Percentiles rank a stretch among this genome's conserved stretches.
Evolutionary conservation across 2,329 filamentous ascomycete species (phyloP).

Genomic region (Venturiaceae sp.): DNA sequence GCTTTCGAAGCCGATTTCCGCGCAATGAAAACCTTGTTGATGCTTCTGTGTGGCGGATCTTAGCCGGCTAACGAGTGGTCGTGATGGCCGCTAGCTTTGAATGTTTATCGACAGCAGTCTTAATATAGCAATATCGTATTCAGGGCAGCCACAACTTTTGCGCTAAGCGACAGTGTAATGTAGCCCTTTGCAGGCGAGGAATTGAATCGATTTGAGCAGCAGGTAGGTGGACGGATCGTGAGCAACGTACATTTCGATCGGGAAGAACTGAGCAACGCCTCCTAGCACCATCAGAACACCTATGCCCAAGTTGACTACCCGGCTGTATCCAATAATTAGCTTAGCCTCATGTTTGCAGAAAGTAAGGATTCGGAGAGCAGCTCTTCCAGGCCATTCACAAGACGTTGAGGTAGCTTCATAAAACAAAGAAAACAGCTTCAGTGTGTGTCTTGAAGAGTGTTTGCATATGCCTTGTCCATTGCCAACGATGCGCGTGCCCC

Average conservation of each 20-base stretch:
- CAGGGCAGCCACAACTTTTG: too few relatives aligned
- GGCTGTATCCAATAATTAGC: slow-evolving; percentile 43
- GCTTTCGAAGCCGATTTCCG: not conserved
- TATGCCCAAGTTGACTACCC: slow-evolving; percentile 85
- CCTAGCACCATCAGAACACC: slow-evolving; percentile 82
- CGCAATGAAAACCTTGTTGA: not conserved
- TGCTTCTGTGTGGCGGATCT: not conserved
- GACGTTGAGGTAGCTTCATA: not conserved
- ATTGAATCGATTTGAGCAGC: not conserved
- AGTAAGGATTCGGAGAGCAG: not conserved
- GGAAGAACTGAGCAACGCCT: slow-evolving; percentile 65
- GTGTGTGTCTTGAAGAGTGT: not conserved
- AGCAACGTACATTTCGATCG: slow-evolving; percentile 26
- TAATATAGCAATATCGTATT: too few relatives aligned
- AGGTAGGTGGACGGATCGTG: not conserved
- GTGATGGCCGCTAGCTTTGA: too few relatives aligned
- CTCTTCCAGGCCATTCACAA: not conserved
- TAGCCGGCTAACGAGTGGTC: not conserved
- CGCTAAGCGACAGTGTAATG: too few relatives aligned
- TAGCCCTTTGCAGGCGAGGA: too few relatives aligned
- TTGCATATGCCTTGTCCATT: not conserved
- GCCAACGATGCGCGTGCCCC: not conserved
- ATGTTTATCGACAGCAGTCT: too few relatives aligned
- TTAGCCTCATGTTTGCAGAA: not conserved
- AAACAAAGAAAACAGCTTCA: not conserved